Base-by-base conservation (phyloP, 23 red algal genomes). In the Gracilaria gracilis region DNA sequence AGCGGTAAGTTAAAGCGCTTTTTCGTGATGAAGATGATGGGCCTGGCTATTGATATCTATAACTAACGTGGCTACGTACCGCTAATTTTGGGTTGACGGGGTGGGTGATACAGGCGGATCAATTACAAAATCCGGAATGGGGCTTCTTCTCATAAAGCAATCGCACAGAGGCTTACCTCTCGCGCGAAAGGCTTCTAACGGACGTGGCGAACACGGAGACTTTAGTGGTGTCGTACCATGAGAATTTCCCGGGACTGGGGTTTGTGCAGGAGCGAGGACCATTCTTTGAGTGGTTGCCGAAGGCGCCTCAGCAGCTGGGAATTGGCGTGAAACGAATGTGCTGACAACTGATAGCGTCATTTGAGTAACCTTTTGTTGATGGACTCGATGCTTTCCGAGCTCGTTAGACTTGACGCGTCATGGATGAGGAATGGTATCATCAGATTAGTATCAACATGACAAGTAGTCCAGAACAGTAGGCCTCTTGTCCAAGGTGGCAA, bases 121-220 rank as follows among this genome's bases (percentile, higher is more conserved):
- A 87, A 31, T 48, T 73, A 15, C 38, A 58, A 12, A 49, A 87
- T 57, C 83, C 83, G n/a, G 83, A 87, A 21, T 73, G 65, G 69
- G 42, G 50, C 21, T 73, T 69, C 34, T 36, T 48, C 38, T 19
- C 64, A 1, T 65, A 87, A 29, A 61, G 21, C 11, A 73, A 87
- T 46, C 27, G 8, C 0, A 47, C 35, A 5, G 23, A 73, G 66
- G 83, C 61, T 2, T 49, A 42, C 42, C 16, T 67, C 4, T 57
- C 64, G n/a, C 83, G 83, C 6, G 44, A 57, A 24, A 6, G 8
- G 24, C 61, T 87, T 37, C 33, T 75, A 9, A 9, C 39, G 14
- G 34, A 59, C 32, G 5, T 72, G 44, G 65, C 83, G 0, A 38
- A 32, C 0, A 58, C 15, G 44, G 67, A 47, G 29, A n/a, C 15